Evolutionary conservation across 2,329 filamentous ascomycete genomes (phyloP), one percentile per base, ranked within the genome.

Genomic region (Colletotrichum camelliae): DNA sequence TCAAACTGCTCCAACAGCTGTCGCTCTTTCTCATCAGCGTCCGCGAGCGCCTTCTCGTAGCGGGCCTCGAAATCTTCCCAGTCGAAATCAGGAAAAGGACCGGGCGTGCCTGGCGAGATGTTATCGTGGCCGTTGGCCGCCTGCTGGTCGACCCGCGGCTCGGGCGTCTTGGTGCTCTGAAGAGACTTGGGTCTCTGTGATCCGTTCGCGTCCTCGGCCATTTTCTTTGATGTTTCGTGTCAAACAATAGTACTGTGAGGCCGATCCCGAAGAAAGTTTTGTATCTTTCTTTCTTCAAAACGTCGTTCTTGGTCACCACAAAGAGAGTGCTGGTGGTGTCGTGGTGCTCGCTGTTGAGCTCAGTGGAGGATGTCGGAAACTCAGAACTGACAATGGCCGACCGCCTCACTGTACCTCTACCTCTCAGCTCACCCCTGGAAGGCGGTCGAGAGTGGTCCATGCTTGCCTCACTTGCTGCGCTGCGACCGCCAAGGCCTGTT

Each of bases 31-130:
- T 87, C 86, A 67, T 92, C 89, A 39, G 93, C 90, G 55, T 92
- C 88, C 16, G 87, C 84, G 79, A 98, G 90, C 21, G 91, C 92
- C 68, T 90, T 86, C 75, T 93, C 88, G 79, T 96, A 98, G 57
- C 91, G 91, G 2, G 86, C 81, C 83, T 96, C 89, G 37, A 98
- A 93, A n/a, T 93, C 90, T 4, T 93, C 87, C 96, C 96, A 98
- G 84, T 96, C 91, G 80, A 94, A 95, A 0, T 81, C 85, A 61
- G 86, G 84, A 76, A 95, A 85, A 68, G 86, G 84, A 21, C 88
- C 88, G 0, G 89, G 88, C 2, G 90, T 89, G 79, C 86, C 86
- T n/a, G 88, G 88, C 13, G 87, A 85, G 35, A 62, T 37, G 62
- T 81, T 79, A 67, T 78, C 77, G 29, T 82, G 81, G 52, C 80